Evolutionary conservation across 257 asterid genomes (phyloP), one percentile per base, ranked within the genome.

Genomic region (Rauvolfia tetraphylla): DNA sequence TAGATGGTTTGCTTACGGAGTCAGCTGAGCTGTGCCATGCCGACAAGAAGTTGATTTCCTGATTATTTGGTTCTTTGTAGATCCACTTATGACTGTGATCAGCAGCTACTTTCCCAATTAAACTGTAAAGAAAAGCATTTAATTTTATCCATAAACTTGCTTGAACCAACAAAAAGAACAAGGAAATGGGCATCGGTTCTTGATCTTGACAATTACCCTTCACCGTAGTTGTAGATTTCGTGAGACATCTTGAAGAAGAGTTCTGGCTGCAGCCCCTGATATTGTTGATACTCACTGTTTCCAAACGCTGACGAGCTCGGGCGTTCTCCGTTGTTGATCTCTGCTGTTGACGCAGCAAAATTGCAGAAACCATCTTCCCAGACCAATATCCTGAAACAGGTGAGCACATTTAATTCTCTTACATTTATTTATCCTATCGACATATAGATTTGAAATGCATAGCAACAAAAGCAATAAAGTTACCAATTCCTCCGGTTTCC

Each of bases 341-440:
- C 97, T 59, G 81, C 54, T 29, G 95, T 79, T 17, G 97, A 93
- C 2, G 99, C 97, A 3, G 95, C 95, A 83, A 95, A 95, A 72
- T 95, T 91, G 89, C 99, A 95, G 83, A 93, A 95, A 34, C 99
- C 99, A 90, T 95, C 99, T 83, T 95, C 99, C 99, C 99, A 95
- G 5, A 93, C 98, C 88, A 95, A 83, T 83, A 95, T 95, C 99
- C 99, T 95, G 62, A 20, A 12, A 31, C 23, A 59, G 12, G 14
- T 44, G 29, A n/a, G 20, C 44, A 58, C 20, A 69, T 33, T 59
- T 57, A 54, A 38, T 39, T 17, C 18, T 48, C 33, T 51, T 23
- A 14, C 17, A 10, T 29, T 23, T 57, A 10, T 29, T 23, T 57
- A 77, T 34, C 38, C 72, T 63, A 42, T 42, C 78, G 10, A 36